Evolutionary conservation across 257 asterid genomes (phyloP).

Genomic region (Solanum ahanhuiri): DNA sequence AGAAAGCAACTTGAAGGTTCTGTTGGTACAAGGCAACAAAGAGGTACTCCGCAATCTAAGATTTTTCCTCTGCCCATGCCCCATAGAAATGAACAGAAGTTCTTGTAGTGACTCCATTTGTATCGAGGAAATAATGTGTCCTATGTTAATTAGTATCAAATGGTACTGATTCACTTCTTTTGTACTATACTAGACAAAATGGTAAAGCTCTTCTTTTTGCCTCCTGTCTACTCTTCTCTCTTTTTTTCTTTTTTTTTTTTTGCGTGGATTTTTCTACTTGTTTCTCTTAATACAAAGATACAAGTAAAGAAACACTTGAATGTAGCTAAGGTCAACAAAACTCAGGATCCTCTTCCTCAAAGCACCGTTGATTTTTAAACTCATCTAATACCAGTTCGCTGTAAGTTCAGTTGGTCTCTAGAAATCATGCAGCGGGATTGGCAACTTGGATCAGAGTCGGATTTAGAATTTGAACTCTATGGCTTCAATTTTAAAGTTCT

Average conservation of each 20-base stretch:
- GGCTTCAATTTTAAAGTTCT: not conserved
- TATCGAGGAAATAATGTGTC: not conserved
- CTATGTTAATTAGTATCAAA: not conserved
- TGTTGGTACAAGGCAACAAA: not conserved
- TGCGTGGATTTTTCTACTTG: not conserved
- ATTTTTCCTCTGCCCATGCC: not conserved
- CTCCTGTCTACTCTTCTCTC: not conserved
- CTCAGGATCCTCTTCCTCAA: not conserved
- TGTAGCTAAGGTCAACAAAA: not conserved
- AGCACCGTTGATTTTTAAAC: not conserved
- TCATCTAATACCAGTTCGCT: not conserved
- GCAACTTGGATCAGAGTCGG: not conserved
- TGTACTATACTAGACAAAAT: not conserved
- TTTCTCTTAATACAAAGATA: not conserved
- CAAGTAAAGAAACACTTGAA: not conserved
- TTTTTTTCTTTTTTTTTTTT: not conserved
- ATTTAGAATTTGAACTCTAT: not conserved
- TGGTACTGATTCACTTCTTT: not conserved
- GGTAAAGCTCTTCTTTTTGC: not conserved
- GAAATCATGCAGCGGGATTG: not conserved
- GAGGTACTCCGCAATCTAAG: not conserved
- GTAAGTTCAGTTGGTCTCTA: not conserved
- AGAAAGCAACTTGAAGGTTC: not conserved
- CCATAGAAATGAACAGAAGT: not conserved
- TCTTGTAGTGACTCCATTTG: not conserved